phyloP scores from a whole-genome alignment of 495 filamentous ascomycete genomes.

The Penicillium pulvis region DNA sequence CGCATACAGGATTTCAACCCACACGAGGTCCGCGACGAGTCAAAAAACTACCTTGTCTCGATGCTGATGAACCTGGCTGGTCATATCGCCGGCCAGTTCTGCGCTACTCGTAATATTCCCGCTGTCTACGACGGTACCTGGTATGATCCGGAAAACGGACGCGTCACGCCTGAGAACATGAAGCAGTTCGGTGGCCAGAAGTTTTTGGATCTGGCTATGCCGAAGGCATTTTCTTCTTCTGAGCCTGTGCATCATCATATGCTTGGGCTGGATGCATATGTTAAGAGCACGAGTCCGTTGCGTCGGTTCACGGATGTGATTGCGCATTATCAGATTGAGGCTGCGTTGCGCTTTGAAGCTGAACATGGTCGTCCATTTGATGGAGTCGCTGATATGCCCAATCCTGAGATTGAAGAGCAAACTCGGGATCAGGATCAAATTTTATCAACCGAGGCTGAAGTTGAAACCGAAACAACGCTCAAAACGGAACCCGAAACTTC shows the following conservation, averaged over 20 bases:
- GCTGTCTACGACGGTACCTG: slow-evolving; percentile 72
- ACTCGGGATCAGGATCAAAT: background rate
- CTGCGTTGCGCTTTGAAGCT: slow-evolving; percentile 71
- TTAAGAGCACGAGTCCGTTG: slow-evolving; percentile 82
- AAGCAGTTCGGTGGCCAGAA: slow-evolving; percentile 32
- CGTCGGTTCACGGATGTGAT: slow-evolving; percentile 82
- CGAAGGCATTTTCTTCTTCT: slow-evolving; percentile 52
- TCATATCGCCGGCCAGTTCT: slow-evolving; percentile 73
- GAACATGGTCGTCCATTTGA: slow-evolving; percentile 54
- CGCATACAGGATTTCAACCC: slow-evolving; percentile 31
- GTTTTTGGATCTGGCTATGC: slow-evolving; percentile 42
- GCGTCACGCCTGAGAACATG: slow-evolving; percentile 40
- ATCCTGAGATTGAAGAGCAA: slow-evolving; percentile 2
- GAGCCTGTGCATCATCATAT: slow-evolving; percentile 54
- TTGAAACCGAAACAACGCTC: slow-evolving; percentile 17
- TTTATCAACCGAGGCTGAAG: slow-evolving; percentile 3
- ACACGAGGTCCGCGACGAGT: slow-evolving; percentile 43
- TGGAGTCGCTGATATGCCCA: slow-evolving; percentile 26
- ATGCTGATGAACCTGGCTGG: slow-evolving; percentile 80
- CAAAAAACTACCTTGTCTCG: slow-evolving; percentile 50
- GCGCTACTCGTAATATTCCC: slow-evolving; percentile 72
- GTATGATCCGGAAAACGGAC: slow-evolving; percentile 56
- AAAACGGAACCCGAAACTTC: slow-evolving; percentile 1
- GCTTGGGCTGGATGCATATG: slow-evolving; percentile 70
- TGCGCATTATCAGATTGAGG: slow-evolving; percentile 90